Percentiles rank a stretch among this genome's conserved stretches.
These are phyloP conservation scores for Cinnamomum micranthum DNA, from an alignment of 164 flowering plant genomes.

Conservation along the genomic window DNA sequence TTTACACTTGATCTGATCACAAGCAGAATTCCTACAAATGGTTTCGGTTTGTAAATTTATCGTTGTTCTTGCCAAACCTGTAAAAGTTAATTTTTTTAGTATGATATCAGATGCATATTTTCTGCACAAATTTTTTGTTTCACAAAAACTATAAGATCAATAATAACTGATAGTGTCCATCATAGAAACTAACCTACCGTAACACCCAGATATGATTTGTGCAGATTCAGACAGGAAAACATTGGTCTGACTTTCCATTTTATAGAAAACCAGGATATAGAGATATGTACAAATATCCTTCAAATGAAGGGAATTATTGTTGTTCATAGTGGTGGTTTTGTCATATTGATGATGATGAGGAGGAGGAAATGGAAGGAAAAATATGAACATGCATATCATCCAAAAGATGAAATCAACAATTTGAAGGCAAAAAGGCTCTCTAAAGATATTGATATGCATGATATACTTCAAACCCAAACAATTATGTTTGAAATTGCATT, in stretches of 20 bases:
- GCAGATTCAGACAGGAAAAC: background rate
- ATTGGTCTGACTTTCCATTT: background rate
- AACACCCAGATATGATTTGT: background rate
- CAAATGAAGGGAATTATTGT: background rate
- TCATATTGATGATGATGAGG: no score
- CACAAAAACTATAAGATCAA: background rate
- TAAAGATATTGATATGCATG: no score
- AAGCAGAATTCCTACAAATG: conserved; percentile 4
- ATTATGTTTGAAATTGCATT: no score
- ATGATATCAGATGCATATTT: background rate
- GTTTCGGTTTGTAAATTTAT: background rate
- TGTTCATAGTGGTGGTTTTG: background rate
- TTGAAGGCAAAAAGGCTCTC: no score
- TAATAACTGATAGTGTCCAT: background rate
- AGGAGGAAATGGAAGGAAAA: no score
- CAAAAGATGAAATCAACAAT: no score
- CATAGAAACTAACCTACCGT: background rate
- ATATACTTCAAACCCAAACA: no score
- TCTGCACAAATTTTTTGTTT: background rate
- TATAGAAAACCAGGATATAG: background rate
- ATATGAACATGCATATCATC: no score
- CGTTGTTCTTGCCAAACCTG: conserved; percentile 9
- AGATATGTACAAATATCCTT: background rate
- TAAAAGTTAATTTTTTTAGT: background rate
- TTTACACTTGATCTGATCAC: background rate